A percentile compares a stretch with the other conserved stretches of the same genome.
Evolutionary conservation across 805 yeast species (phyloP).

Genomic region (Jamesozyma rosinii): DNA sequence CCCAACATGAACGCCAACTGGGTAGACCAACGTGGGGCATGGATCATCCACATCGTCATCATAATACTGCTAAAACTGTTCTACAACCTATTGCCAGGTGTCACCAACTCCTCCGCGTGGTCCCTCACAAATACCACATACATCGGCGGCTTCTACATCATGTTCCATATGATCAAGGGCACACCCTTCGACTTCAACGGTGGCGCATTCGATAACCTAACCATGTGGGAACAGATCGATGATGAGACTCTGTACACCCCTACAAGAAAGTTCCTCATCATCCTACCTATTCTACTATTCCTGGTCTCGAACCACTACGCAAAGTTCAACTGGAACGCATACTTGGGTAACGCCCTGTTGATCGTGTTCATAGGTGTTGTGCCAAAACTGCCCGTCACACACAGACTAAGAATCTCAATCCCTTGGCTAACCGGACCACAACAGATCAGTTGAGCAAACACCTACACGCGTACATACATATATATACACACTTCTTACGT

Average conservation of each 20-base stretch:
- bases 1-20: slow-evolving; percentile 91
- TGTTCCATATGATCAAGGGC: slow-evolving; percentile 95
- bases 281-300: slow-evolving; percentile 86
- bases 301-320: slow-evolving; percentile 84
- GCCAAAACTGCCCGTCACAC: slow-evolving; percentile 81
- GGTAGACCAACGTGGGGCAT: slow-evolving; percentile 94
- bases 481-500: too few species aligned
- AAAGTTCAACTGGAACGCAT: slow-evolving; percentile 69
- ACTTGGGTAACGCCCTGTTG: slow-evolving; percentile 60
- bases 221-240: slow-evolving; percentile 97
- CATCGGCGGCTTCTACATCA: slow-evolving; percentile 82
- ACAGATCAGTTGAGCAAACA: slow-evolving; percentile 23
- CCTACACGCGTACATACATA: too few species aligned
- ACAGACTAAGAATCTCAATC: slow-evolving; percentile 60
- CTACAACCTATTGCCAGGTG: slow-evolving; percentile 72
- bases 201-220: slow-evolving; percentile 90
- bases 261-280: slow-evolving; percentile 81
- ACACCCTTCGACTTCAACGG: slow-evolving; percentile 94
- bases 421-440: slow-evolving; percentile 39
- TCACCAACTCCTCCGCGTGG: slow-evolving; percentile 82
- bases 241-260: slow-evolving; percentile 97
- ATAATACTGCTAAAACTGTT: slow-evolving; percentile 65
- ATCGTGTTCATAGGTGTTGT: slow-evolving; percentile 81
- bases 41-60: slow-evolving; percentile 85
- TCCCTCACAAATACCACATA: slow-evolving; percentile 85